Percentiles rank a stretch among this genome's conserved stretches.
Evolutionary conservation across 2,329 filamentous ascomycete species (phyloP).

Genomic region (Cercospora zeina): DNA sequence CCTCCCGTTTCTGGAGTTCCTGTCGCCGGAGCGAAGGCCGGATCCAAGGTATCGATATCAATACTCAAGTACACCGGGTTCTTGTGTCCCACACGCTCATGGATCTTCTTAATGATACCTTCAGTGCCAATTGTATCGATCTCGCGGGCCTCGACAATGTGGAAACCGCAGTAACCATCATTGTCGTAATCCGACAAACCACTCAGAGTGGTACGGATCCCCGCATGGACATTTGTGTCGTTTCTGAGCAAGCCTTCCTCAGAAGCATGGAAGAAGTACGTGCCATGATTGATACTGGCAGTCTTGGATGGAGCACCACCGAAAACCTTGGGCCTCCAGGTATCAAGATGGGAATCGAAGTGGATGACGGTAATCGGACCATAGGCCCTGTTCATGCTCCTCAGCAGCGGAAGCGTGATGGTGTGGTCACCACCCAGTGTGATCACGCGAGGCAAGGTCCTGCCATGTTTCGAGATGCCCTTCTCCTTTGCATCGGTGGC

Average conservation of each 20-base stretch:
- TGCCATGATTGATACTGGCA: constrained; percentile 78
- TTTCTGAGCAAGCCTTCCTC: constrained; percentile 77
- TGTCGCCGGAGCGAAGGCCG: constrained; percentile 74
- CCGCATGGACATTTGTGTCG: constrained; percentile 83
- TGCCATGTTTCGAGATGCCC: constrained; percentile 70
- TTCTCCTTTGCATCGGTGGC: constrained; percentile 65
- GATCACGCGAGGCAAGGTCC: constrained; percentile 77
- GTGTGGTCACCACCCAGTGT: constrained; percentile 68
- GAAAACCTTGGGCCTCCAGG: constrained; percentile 82
- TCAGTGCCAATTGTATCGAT: constrained; percentile 66
- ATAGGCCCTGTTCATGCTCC: constrained; percentile 58
- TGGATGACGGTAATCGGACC: constrained; percentile 59
- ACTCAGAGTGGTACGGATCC: constrained; percentile 78
- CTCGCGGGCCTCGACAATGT: constrained; percentile 74
- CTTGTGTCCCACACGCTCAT: constrained; percentile 63
- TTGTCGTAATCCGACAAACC: constrained; percentile 81
- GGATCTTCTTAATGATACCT: constrained; percentile 77
- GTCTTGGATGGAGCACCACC: constrained; percentile 75
- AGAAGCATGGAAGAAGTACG: constrained; percentile 82
- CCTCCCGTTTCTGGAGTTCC: constrained; percentile 76
- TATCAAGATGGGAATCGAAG: constrained; percentile 60
- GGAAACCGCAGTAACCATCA: constrained; percentile 80
- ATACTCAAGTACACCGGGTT: constrained; percentile 79
- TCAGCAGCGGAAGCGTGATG: constrained; percentile 58
- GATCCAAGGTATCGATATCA: constrained; percentile 86